A percentile compares a stretch with the other conserved stretches of the same genome.
These are phyloP conservation scores for Trichophaea hybrida DNA, from an alignment of 2,329 filamentous ascomycete genomes.

Conservation along the genomic window DNA sequence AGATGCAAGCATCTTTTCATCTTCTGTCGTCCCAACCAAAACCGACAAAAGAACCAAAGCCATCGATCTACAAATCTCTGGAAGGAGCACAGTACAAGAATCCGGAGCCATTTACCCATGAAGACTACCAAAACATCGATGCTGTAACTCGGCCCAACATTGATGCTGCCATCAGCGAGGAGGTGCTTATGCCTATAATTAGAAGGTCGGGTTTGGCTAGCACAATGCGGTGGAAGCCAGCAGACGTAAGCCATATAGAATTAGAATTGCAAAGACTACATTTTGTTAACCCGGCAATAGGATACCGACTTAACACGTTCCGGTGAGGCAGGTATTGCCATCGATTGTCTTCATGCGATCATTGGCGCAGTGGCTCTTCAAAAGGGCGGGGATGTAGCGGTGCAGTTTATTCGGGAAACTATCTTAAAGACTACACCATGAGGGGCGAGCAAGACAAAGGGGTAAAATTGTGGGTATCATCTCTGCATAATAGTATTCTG, in stretches of 20 bases:
- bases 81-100: conserved; percentile 37
- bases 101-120: conserved; percentile 53
- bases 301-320: conserved; percentile 55
- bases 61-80: conserved; percentile 28
- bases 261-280: background rate
- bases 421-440: conserved; percentile 3
- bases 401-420: conserved; percentile 42
- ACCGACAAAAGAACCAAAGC: conserved; percentile 25
- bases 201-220: conserved; percentile 53
- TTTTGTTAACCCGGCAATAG: conserved; percentile 30
- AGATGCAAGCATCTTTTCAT: conserved; percentile 8
- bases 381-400: conserved; percentile 64
- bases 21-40: conserved; percentile 30
- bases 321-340: conserved; percentile 59
- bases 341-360: conserved; percentile 68
- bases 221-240: conserved; percentile 80
- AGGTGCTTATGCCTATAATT: conserved; percentile 54
- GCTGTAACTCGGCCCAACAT: conserved; percentile 53
- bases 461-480: background rate
- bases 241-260: conserved; percentile 41
- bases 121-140: conserved; percentile 46
- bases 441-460: background rate
- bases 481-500: background rate
- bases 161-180: conserved; percentile 46
- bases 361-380: conserved; percentile 82